A percentile compares a stretch with the other conserved stretches of the same genome.
phyloP scores from a whole-genome alignment of 805 yeast species.

The Pichia phayaonensis region DNA sequence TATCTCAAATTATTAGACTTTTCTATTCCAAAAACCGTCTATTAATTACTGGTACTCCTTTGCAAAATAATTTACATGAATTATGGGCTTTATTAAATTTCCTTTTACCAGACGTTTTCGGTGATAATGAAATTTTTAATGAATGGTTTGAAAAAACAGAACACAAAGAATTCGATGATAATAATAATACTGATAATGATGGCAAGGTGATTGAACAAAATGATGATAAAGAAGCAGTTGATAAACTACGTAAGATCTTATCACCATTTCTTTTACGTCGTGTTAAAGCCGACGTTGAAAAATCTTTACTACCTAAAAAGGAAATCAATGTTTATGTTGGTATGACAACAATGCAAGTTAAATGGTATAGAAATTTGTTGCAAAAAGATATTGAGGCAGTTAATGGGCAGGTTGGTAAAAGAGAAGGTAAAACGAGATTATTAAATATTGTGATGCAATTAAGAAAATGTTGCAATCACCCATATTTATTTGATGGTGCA shows the following conservation, averaged over 20 bases:
- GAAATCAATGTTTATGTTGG: slow-evolving; percentile 87
- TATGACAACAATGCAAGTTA: slow-evolving; percentile 90
- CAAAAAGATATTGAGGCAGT: slow-evolving; percentile 96
- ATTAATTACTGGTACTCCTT: slow-evolving; percentile 91
- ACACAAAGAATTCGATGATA: slow-evolving; percentile 66
- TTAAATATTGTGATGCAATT: slow-evolving; percentile 94
- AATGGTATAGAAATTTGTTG: slow-evolving; percentile 82
- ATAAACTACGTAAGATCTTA: slow-evolving; percentile 80
- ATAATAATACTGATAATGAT: slow-evolving; percentile 53
- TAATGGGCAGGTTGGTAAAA: slow-evolving; percentile 89
- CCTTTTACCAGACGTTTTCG: slow-evolving; percentile 88
- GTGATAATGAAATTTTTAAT: slow-evolving; percentile 84
- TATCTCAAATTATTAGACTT: slow-evolving; percentile 85
- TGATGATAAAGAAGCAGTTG: slow-evolving; percentile 82
- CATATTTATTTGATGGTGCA: slow-evolving; percentile 96
- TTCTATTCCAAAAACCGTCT: slow-evolving; percentile 81
- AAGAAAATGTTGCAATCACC: slow-evolving; percentile 95
- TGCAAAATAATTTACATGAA: slow-evolving; percentile 92
- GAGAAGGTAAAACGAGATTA: slow-evolving; percentile 87
- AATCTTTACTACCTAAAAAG: slow-evolving; percentile 80
- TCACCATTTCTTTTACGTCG: slow-evolving; percentile 85
- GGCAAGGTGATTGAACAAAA: slow-evolving; percentile 36
- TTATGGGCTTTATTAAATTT: slow-evolving; percentile 92
- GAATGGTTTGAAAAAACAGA: slow-evolving; percentile 73
- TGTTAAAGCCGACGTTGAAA: slow-evolving; percentile 89